phyloP scores from a whole-genome alignment of 2,329 filamentous ascomycete species.

The Trichocomaceae sp. region DNA sequence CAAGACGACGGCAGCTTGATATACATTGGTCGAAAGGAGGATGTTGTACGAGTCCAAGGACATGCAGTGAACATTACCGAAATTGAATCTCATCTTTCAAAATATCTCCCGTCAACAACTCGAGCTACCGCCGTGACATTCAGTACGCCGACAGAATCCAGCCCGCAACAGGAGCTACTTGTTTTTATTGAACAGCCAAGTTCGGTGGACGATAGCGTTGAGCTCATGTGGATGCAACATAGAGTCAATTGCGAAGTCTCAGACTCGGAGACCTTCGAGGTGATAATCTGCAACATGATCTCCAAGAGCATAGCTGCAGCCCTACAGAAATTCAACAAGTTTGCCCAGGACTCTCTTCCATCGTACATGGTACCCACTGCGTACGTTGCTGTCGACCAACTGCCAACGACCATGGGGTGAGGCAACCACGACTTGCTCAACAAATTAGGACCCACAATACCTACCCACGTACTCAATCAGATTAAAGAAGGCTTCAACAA shows the following conservation, averaged over 20 bases:
- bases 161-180: background rate
- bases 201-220: conserved; percentile 21
- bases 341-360: conserved; percentile 29
- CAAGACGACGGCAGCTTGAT: conserved; percentile 28
- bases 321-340: conserved; percentile 39
- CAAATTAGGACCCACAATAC: background rate
- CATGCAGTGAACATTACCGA: conserved; percentile 37
- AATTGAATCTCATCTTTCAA: conserved; percentile 34
- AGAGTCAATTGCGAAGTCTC: conserved; percentile 18
- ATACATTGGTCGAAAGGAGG: conserved; percentile 28
- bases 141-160: background rate
- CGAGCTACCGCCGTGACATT: conserved; percentile 16
- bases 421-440: background rate
- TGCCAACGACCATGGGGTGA: conserved; percentile 23
- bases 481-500: conserved; percentile 4
- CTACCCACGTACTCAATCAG: background rate
- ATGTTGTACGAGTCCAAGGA: conserved; percentile 28
- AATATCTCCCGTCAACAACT: conserved; percentile 27
- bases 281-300: conserved; percentile 15
- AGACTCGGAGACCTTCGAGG: conserved; percentile 12
- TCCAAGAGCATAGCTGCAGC: conserved; percentile 27
- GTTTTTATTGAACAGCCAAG: conserved; percentile 30
- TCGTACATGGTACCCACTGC: conserved; percentile 40
- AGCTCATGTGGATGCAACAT: conserved; percentile 22
- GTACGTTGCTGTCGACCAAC: conserved; percentile 37